Evolutionary conservation across 345 rosid genomes (phyloP).

Genomic region (Sisymbrium irio): DNA sequence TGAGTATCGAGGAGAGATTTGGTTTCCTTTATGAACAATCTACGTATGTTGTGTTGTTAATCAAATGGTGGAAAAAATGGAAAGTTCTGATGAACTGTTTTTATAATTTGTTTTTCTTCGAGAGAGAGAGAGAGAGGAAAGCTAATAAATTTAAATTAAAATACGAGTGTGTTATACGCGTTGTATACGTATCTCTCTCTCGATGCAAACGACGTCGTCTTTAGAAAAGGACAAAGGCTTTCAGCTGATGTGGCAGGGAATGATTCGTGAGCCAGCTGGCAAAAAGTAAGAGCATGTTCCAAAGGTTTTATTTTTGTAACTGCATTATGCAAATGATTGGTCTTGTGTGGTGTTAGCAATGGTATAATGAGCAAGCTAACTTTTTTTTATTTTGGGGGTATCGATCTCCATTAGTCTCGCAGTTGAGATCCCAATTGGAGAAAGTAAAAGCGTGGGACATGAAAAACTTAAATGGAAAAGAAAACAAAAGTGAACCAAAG

Average conservation of each 20-base stretch:
- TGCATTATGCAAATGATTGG: neutral
- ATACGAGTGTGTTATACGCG: constrained; percentile 7
- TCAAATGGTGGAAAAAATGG: neutral
- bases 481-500: too few relatives aligned
- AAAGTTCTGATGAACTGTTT: constrained; percentile 9
- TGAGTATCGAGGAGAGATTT: neutral
- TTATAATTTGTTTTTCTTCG: neutral
- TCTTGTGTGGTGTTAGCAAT: neutral
- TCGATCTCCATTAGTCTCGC: too few relatives aligned
- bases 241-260: constrained; percentile 12
- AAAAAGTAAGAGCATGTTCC: constrained; percentile 23
- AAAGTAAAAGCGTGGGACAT: too few relatives aligned
- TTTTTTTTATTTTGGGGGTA: too few relatives aligned
- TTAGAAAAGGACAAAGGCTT: neutral
- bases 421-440: too few relatives aligned
- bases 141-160: neutral
- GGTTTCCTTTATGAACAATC: neutral
- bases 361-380: neutral
- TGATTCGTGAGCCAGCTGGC: constrained; percentile 22
- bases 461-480: too few relatives aligned
- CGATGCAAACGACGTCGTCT: neutral
- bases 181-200: neutral
- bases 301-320: neutral
- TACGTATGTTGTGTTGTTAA: neutral
- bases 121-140: too few relatives aligned